These are phyloP conservation scores for Priceomyces medius DNA, from an alignment of 805 yeast species.

Conservation along the genomic window DNA sequence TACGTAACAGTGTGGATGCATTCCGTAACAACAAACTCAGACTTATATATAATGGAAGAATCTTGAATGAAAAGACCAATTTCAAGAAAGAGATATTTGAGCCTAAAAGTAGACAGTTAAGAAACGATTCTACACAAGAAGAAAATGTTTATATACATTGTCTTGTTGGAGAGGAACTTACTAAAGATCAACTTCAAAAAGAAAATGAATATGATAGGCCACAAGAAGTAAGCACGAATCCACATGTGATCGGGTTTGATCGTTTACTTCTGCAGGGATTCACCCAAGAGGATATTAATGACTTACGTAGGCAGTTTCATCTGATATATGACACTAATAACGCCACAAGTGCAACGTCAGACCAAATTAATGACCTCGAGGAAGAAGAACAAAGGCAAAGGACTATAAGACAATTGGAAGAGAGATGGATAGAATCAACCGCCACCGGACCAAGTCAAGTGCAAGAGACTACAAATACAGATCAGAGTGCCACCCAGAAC, in stretches of 20 bases:
- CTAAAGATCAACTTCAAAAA: slow-evolving; percentile 51
- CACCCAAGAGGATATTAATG: slow-evolving; percentile 69
- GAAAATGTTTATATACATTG: slow-evolving; percentile 69
- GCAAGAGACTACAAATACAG: slow-evolving; percentile 7
- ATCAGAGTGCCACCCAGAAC: slow-evolving; percentile 10
- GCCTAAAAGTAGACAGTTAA: slow-evolving; percentile 18
- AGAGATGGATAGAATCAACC: slow-evolving; percentile 83
- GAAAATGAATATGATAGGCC: slow-evolving; percentile 60
- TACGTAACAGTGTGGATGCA: slow-evolving; percentile 23
- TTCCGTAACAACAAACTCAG: slow-evolving; percentile 51
- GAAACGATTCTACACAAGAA: slow-evolving; percentile 6
- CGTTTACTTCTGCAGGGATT: slow-evolving; percentile 81
- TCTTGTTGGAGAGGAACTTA: slow-evolving; percentile 66
- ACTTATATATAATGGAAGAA: slow-evolving; percentile 67
- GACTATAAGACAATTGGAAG: slow-evolving; percentile 66
- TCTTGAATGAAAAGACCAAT: slow-evolving; percentile 56
- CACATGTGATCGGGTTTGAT: slow-evolving; percentile 83
- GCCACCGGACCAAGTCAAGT: slow-evolving; percentile 51
- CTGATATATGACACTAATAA: slow-evolving; percentile 56
- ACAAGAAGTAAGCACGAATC: slow-evolving; percentile 50
- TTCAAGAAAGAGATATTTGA: slow-evolving; percentile 50
- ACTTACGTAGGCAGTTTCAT: slow-evolving; percentile 72
- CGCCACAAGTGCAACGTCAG: slow-evolving; percentile 14
- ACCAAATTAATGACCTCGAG: slow-evolving; percentile 36
- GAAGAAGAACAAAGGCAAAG: slow-evolving; percentile 41